A percentile compares a stretch with the other conserved stretches of the same genome.
Conservation (phyloP, 768 basidiomycete species). For the Kwoniella sp. region DNA sequence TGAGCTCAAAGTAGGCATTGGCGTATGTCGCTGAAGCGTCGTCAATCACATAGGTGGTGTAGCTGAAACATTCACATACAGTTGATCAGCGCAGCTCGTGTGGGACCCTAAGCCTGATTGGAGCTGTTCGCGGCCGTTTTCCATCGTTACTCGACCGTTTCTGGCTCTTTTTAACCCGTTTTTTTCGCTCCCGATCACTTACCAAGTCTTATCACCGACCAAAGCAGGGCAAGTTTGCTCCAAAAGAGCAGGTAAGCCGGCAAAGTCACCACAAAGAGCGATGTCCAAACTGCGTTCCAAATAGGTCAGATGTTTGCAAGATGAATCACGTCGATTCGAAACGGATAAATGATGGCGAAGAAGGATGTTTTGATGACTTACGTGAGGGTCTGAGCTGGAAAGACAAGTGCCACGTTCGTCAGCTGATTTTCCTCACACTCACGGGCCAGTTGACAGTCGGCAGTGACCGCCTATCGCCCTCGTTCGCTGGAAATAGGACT, state of each 20-base stretch:
- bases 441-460: no score
- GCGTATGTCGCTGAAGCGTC: slow-evolving; percentile 35
- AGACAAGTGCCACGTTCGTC: slow-evolving; percentile 6
- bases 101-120: no score
- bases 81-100: neutral
- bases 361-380: slow-evolving; percentile 7
- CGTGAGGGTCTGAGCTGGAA: slow-evolving; percentile 12
- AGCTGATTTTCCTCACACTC: no score
- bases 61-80: slow-evolving; percentile 55
- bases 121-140: no score
- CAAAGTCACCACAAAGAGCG: slow-evolving; percentile 64
- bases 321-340: no score
- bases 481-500: slow-evolving; percentile 31
- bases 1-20: slow-evolving; percentile 65
- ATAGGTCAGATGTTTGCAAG: neutral
- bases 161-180: no score
- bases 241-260: slow-evolving; percentile 63
- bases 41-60: slow-evolving; percentile 67
- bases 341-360: neutral
- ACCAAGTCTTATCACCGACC: slow-evolving; percentile 60
- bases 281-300: slow-evolving; percentile 61
- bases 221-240: slow-evolving; percentile 52
- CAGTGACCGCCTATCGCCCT: no score
- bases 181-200: neutral
- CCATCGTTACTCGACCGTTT: neutral